These are phyloP conservation scores for Aquilaria sinensis DNA, from an alignment of 345 rosid species.

Conservation along the genomic window DNA sequence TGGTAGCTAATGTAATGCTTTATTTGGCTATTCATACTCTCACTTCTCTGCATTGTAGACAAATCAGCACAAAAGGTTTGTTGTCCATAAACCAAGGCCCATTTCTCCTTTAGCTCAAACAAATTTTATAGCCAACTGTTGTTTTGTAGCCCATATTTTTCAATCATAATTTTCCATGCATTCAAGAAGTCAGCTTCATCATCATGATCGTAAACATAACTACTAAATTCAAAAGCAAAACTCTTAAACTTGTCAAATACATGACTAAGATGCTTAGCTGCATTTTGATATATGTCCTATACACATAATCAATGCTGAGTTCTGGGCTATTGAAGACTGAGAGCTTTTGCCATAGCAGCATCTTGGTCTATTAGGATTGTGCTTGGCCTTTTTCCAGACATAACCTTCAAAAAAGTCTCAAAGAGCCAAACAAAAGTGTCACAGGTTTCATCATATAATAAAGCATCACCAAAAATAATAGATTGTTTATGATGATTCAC, in stretches of 20 bases:
- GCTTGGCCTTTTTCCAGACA: constrained; percentile 19
- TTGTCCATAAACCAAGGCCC: constrained; percentile 28
- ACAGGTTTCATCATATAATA: constrained; percentile 28
- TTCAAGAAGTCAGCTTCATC: constrained; percentile 25
- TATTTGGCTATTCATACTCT: constrained; percentile 16
- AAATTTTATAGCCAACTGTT: constrained; percentile 22
- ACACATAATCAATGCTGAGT: constrained; percentile 22
- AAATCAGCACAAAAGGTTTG: constrained; percentile 27
- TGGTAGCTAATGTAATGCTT: constrained; percentile 24
- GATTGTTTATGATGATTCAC: constrained; percentile 35
- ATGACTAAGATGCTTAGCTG: constrained; percentile 23
- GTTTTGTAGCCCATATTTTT: constrained; percentile 21
- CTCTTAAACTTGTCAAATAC: constrained; percentile 17
- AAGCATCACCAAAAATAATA: constrained; percentile 28
- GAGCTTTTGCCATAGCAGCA: constrained; percentile 18
- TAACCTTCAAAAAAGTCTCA: constrained; percentile 23
- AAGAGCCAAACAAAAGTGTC: constrained; percentile 35
- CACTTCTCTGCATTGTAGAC: constrained; percentile 14
- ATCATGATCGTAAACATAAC: constrained; percentile 26
- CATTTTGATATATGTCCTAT: constrained; percentile 30
- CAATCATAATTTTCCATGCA: constrained; percentile 28
- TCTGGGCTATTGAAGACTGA: constrained; percentile 16
- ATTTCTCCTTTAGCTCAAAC: constrained; percentile 28
- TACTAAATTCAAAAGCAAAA: constrained; percentile 20
- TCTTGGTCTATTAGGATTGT: constrained; percentile 28